Conservation (phyloP, 305 asterid genomes). For the Petunia hybrid region DNA sequence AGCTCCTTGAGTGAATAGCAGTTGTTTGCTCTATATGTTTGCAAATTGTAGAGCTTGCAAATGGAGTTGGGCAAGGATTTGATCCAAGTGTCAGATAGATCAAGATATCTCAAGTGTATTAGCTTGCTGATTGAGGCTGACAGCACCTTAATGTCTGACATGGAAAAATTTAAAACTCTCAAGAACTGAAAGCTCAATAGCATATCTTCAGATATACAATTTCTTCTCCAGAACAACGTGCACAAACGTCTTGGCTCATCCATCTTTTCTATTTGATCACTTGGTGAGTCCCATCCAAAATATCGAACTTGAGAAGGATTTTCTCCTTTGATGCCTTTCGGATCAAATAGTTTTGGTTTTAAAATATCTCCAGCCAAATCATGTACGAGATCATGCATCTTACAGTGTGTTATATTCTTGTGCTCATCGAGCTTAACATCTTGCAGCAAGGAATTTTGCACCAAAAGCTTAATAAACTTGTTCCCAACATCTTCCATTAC, state of each 20-base stretch:
- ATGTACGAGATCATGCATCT: constrained; percentile 49
- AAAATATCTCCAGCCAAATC: constrained; percentile 41
- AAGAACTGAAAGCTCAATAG: neutral
- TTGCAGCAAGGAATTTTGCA: no score
- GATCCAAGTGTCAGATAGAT: no score
- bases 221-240: no score
- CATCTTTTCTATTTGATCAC: no score
- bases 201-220: rapidly evolving
- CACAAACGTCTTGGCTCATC: neutral
- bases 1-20: neutral
- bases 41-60: no score
- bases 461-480: constrained; percentile 9
- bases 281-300: constrained; percentile 8
- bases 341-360: neutral
- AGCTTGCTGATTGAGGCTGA: constrained; percentile 16
- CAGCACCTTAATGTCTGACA: neutral
- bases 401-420: neutral
- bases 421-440: neutral
- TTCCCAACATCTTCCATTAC: constrained; percentile 37
- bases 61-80: no score
- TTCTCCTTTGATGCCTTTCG: neutral
- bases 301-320: neutral
- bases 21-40: neutral
- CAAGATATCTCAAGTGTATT: no score
- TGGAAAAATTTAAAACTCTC: no score